phyloP scores from a whole-genome alignment of 83 land plant species.

The Picea abies region DNA sequence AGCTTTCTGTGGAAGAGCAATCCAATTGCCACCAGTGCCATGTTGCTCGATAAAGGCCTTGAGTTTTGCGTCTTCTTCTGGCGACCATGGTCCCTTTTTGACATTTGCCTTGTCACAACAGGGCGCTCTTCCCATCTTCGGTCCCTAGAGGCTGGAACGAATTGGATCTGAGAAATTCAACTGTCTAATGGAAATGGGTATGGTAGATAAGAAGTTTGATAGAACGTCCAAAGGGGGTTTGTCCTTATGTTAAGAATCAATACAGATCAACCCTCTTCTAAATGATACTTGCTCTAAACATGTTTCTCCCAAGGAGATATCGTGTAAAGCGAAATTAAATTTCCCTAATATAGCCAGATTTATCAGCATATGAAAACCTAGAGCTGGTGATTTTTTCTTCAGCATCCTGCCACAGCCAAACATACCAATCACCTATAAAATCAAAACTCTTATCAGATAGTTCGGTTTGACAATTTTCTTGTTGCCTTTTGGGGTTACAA shows the following conservation, averaged over 20 bases:
- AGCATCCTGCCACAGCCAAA: background rate
- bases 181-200: background rate
- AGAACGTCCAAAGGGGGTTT: constrained; percentile 5
- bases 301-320: too few species aligned
- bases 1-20: constrained; percentile 33
- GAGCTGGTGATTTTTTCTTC: background rate
- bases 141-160: background rate
- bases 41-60: constrained; percentile 20
- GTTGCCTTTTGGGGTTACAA: background rate
- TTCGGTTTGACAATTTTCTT: constrained; percentile 6
- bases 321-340: background rate
- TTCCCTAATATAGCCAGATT: background rate
- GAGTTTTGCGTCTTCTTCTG: constrained; percentile 28
- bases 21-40: constrained; percentile 35
- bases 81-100: constrained; percentile 29
- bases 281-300: background rate
- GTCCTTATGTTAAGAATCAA: background rate
- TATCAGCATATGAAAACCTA: background rate
- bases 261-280: background rate
- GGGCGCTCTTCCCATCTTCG: constrained; percentile 28
- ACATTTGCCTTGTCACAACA: constrained; percentile 35
- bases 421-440: constrained; percentile 1
- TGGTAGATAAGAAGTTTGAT: background rate
- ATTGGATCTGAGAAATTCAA: background rate
- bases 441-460: background rate